Evolutionary conservation across 2,329 filamentous ascomycete genomes (phyloP).

Genomic region (Exserohilum rostratum): DNA sequence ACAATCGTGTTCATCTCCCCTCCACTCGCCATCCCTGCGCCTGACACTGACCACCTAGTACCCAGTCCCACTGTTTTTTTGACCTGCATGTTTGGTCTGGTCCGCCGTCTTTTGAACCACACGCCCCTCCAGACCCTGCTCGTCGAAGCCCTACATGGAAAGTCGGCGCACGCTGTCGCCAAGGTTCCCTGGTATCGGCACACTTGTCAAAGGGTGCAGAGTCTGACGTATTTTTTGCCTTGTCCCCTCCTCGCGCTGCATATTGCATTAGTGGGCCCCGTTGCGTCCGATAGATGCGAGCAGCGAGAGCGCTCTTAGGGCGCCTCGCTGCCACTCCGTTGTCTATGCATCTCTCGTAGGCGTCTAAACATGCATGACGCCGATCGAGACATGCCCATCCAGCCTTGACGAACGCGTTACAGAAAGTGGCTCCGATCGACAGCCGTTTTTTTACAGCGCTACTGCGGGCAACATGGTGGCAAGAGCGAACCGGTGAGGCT

Average conservation of each 20-base stretch:
- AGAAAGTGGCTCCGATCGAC: conserved; percentile 40
- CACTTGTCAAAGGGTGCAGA: conserved; percentile 38
- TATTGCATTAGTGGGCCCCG: conserved; percentile 42
- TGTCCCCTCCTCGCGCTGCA: conserved; percentile 37
- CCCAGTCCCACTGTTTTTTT: conserved; percentile 29
- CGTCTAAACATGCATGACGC: conserved; percentile 33
- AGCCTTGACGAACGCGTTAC: conserved; percentile 43
- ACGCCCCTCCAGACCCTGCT: conserved; percentile 25
- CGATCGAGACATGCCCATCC: conserved; percentile 43
- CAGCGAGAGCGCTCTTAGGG: conserved; percentile 21
- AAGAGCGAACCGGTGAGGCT: conserved; percentile 48
- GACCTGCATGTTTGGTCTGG: conserved; percentile 27
- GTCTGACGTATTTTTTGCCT: conserved; percentile 42
- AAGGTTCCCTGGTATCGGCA: conserved; percentile 37
- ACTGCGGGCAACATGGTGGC: conserved; percentile 47
- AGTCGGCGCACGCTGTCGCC: conserved; percentile 35
- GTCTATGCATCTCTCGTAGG: conserved; percentile 42
- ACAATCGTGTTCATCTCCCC: conserved; percentile 44
- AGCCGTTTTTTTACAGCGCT: conserved; percentile 44
- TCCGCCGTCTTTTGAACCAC: conserved; percentile 24
- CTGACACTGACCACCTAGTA: conserved; percentile 30
- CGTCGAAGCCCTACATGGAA: conserved; percentile 15
- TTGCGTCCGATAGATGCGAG: conserved; percentile 36
- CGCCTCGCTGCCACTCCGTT: conserved; percentile 39
- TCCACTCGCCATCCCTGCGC: conserved; percentile 48